Evolutionary conservation across 805 yeast genomes (phyloP), one percentile per base, ranked within the genome.

Genomic region (Pichia phayaonensis): DNA sequence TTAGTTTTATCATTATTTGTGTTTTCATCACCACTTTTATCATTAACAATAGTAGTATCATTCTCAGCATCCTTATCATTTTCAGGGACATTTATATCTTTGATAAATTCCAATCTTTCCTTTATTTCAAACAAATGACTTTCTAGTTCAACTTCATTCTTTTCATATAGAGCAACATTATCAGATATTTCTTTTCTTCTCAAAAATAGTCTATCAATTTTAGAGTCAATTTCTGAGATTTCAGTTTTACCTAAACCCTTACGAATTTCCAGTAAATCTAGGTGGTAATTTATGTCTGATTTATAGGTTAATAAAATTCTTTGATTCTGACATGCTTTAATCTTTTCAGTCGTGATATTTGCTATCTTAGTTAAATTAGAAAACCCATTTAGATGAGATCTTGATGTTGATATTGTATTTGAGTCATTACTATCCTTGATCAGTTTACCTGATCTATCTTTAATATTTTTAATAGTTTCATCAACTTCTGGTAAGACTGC

Each of bases 171-270:
- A 2, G 83, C 82, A 41, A 85, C 77, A 56, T 78, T 69, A 52
- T 80, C 78, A 59, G 83, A 80, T 29, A 81, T 77, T 15, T 73
- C 57, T 49, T 74, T 72, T 45, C 90, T 70, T 68, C 74, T 69
- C 20, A 65, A 55, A 50, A 79, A 76, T 42, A 84, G 60, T 56
- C 72, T 73, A 42, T 73, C 71, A 40, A 85, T 75, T 56, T 80
- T 75, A 38, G 60, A 61, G 61, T 85, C 92, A 36, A 85, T 70
- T 49, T 82, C 90, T 46, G 71, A 66, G 31, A 85, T 80, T 59
- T 85, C 90, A 57, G 72, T 72, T 1, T 86, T 74, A 0, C 87
- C 80, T 40, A 83, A 63, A 21, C 81, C 80, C 61, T 85, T 83
- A 47, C 85, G 75, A 24, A 85, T 73, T 54, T 81, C 84, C 51